Evolutionary conservation across 2,329 filamentous ascomycete genomes (phyloP).

Genomic region (Teratosphaeria nubilosa): DNA sequence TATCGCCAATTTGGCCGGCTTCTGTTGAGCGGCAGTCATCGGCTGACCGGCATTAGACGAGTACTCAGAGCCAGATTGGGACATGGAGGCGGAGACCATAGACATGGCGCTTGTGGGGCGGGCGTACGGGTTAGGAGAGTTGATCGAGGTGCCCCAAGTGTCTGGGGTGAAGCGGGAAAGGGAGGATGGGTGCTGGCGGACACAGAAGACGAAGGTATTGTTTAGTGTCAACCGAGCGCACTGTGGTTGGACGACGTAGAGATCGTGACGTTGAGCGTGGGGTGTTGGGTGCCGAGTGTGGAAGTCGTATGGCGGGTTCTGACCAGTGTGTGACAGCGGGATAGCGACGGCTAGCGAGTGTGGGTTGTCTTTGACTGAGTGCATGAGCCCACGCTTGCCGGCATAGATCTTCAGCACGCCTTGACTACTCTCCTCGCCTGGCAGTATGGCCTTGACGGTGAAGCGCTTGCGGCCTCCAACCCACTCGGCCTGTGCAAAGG

Average conservation of each 20-base stretch:
- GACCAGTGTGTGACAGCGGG: conserved; percentile 81
- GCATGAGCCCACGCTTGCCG: conserved; percentile 90
- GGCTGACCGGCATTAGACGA: conserved; percentile 43
- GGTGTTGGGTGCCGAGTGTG: conserved; percentile 87
- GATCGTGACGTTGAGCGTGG: conserved; percentile 91
- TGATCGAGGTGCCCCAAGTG: conserved; percentile 28
- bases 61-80: conserved; percentile 39
- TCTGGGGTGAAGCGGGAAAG: conserved; percentile 32
- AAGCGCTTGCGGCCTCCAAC: conserved; percentile 77
- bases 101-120: conserved; percentile 50
- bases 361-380: conserved; percentile 91
- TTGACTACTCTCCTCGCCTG: conserved; percentile 73
- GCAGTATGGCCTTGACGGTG: conserved; percentile 83
- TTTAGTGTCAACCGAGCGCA: conserved; percentile 80
- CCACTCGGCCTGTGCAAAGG: conserved; percentile 88
- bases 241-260: conserved; percentile 94
- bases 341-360: conserved; percentile 81
- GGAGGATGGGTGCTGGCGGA: conserved; percentile 79
- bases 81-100: conserved; percentile 46
- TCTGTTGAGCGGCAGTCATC: conserved; percentile 46
- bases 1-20: conserved; percentile 91
- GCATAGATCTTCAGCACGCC: conserved; percentile 86
- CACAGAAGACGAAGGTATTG: conserved; percentile 95
- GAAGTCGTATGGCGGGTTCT: conserved; percentile 92
- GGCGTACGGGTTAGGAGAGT: conserved; percentile 42